Base-by-base conservation (phyloP, 768 basidiomycete genomes). In the Boletus bicolor region DNA sequence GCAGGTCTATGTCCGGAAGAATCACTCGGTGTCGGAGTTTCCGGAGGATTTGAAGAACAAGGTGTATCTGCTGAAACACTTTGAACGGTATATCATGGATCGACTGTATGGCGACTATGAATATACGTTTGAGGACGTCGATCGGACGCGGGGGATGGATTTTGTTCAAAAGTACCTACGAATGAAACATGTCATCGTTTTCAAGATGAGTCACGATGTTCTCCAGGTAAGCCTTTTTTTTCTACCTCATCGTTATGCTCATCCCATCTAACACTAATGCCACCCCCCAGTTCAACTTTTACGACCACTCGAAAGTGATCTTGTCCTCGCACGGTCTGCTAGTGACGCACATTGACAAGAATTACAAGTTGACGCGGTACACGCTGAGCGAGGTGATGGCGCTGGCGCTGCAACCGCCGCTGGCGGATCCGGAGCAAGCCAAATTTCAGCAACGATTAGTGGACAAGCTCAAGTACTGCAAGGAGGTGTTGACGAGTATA, bases 101-200 rank as follows among this genome's bases (percentile, higher is more conserved):
- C 81, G 87, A 53, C 76, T 99, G 21, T 90, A 88, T 60, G 86
- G 90, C 51, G 87, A 95, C 55, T 89, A 91, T 60, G 82, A 85
- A 8, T 97, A 91, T 68, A 87, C 86, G 11, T 98, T 80, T 64
- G 79, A 84, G 60, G 92, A 95, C 63, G 52, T 72, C 43, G 76
- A 77, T 10, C 74, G 87, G 52, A 82, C 80, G 45, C 85, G 80
- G 64, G 94, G 94, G 21, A 93, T 98, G 93, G 90, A 91, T 63
- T 98, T 95, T 77, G 89, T 98, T 44, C 89, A 93, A 73, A 92
- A 91, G 74, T 98, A 96, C 71, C 80, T 98, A 59, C 79, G 96
- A 61, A 95, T 96, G 92, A 97, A 96, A 74, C 87, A 94, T 62
- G 93, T 95, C 46, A 95, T 98, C 58, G 87, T 98, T 34, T 99